These are phyloP conservation scores for Podochytrium sp. DNA, from an alignment of 192 early-diverging fungal genomes.

Conservation along the genomic window DNA sequence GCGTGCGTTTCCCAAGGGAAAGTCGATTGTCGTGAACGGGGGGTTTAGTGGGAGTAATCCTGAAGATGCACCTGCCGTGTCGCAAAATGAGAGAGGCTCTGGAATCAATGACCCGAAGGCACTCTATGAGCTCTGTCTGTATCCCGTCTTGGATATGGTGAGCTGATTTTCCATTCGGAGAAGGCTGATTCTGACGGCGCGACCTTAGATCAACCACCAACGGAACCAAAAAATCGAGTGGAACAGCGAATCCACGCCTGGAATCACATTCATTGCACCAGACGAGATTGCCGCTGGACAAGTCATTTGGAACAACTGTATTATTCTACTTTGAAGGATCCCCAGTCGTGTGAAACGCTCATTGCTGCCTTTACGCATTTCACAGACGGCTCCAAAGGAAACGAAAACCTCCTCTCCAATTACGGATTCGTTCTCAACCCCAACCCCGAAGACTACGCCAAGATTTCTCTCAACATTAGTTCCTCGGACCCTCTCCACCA, in stretches of 20 bases:
- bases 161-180: background rate
- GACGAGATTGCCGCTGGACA: constrained; percentile 22
- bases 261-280: constrained; percentile 41
- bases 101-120: background rate
- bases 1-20: constrained; percentile 48
- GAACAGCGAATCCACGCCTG: constrained; percentile 25
- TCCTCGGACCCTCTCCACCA: constrained; percentile 38
- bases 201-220: constrained; percentile 47
- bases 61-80: constrained; percentile 21
- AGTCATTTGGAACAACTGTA: constrained; percentile 52
- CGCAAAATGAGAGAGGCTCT: constrained; percentile 14
- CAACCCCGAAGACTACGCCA: constrained; percentile 56
- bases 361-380: background rate
- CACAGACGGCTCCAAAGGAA: constrained; percentile 53
- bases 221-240: constrained; percentile 49
- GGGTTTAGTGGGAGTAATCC: too few species aligned
- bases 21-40: background rate
- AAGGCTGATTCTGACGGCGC: background rate
- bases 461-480: constrained; percentile 43
- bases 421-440: constrained; percentile 55
- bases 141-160: constrained; percentile 55
- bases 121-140: constrained; percentile 49
- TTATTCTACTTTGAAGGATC: too few species aligned
- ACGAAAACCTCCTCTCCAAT: constrained; percentile 55
- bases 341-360: too few species aligned